Evolutionary conservation across 495 filamentous ascomycete genomes (phyloP).

Genomic region (Bacidia gigantensis): DNA sequence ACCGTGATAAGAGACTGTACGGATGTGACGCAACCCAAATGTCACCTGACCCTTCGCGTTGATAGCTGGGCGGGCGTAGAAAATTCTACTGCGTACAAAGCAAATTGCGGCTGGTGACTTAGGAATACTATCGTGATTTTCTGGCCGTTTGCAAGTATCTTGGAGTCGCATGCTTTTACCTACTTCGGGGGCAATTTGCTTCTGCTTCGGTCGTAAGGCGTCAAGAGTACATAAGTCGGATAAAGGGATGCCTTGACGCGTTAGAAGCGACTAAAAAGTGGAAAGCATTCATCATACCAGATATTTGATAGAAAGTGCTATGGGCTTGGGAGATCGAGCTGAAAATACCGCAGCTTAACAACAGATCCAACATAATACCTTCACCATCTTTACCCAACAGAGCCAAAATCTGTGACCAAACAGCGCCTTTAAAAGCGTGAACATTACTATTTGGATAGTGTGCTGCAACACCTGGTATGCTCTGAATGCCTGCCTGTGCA

Average conservation of each 20-base stretch:
- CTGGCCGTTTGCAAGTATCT: not conserved
- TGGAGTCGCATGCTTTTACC: too few species aligned
- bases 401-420: conserved; percentile 59
- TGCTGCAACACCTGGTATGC: conserved; percentile 39
- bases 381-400: conserved; percentile 68
- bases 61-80: conserved; percentile 62
- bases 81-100: conserved; percentile 73
- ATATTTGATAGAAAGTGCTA: conserved; percentile 63
- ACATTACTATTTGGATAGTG: conserved; percentile 58
- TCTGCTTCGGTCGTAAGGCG: not conserved
- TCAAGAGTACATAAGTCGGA: conserved; percentile 26
- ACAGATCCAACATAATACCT: conserved; percentile 63
- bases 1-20: conserved; percentile 38
- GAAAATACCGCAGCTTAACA: conserved; percentile 73
- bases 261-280: not conserved
- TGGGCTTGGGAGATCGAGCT: conserved; percentile 40
- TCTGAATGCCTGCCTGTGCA: conserved; percentile 23
- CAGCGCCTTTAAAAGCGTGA: conserved; percentile 46
- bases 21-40: conserved; percentile 67
- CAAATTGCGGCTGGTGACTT: conserved; percentile 44
- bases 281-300: conserved; percentile 41
- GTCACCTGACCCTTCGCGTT: conserved; percentile 51
- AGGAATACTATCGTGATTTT: not conserved
- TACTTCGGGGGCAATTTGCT: too few species aligned
- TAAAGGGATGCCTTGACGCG: conserved; percentile 31